Base-by-base conservation (phyloP, 2,329 filamentous ascomycete genomes). In the Cladobotryum mycophilum region DNA sequence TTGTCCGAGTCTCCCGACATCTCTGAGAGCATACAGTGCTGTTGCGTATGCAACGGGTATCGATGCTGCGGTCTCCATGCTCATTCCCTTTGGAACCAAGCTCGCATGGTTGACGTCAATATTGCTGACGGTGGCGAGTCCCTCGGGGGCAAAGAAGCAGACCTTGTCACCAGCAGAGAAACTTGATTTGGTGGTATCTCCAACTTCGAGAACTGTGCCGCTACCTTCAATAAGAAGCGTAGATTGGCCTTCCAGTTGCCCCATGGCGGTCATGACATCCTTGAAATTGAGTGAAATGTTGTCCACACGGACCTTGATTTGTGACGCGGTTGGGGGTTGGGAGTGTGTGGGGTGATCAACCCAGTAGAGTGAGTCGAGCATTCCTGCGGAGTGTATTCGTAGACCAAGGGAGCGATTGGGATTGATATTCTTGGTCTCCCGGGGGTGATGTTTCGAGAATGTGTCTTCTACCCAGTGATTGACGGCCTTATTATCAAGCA, bases 1-100 rank as follows among this genome's bases (percentile, higher is more conserved):
- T 3, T 52, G 53, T 12, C 52, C 44, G 6, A 69, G 52, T 5
- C 58, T 51, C 4, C 56, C 66, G 14, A 62, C 14, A 11, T 62
- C 30, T 14, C 58, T 45, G 1, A 70, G 53, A 3, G 55, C 43
- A 40, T 38, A 51, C 14, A 53, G 43, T 2, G 44, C 51, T n/a
- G 51, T 47, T 12, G 48, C 50, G 14, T 51, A 53, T n/a, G 47
- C 48, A 30, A 53, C 11, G 5, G 51, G 51, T 11, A 51, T 33
- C 5, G 44, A 41, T 11, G 51, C 33, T 3, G 51, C 51, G 13
- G 14, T 14, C 1, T 47, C 48, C 3, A 35, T 43, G 18, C 15
- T n/a, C 5, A 53, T 25, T 7, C 15, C 41, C 15, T 47, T 44
- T 4, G 51, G 51, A 33, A 50, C 36, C 18, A 43, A 42, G 22